A percentile compares a stretch with the other conserved stretches of the same genome.
Evolutionary conservation across 768 basidiomycete genomes (phyloP).

Genomic region (Termitomyces sp.): DNA sequence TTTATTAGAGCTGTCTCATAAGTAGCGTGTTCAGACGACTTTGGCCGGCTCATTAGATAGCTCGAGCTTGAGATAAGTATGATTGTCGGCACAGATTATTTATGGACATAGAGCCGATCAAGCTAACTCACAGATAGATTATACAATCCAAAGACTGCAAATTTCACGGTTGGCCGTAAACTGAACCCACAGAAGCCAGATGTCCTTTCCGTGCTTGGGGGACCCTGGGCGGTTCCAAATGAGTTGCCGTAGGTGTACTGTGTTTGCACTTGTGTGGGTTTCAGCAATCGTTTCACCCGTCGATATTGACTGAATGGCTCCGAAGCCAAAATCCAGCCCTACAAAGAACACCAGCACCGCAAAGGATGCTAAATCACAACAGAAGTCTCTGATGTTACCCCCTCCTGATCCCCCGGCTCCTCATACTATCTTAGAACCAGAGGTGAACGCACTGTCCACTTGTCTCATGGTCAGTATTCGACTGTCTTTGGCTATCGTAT

Average conservation of each 20-base stretch:
- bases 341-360: slow-evolving; percentile 22
- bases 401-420: slow-evolving; percentile 38
- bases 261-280: slow-evolving; percentile 1
- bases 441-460: slow-evolving; percentile 49
- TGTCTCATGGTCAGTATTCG: slow-evolving; percentile 49
- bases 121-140: background rate
- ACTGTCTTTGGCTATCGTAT: background rate
- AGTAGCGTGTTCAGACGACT: background rate
- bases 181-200: background rate
- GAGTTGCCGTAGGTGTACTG: background rate
- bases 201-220: background rate
- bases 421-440: slow-evolving; percentile 51
- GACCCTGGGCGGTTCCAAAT: background rate
- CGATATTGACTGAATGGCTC: slow-evolving; percentile 28
- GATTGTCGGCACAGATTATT: background rate
- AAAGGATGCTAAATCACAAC: slow-evolving; percentile 16
- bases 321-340: slow-evolving; percentile 38
- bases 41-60: background rate
- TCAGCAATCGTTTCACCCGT: background rate
- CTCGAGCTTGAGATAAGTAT: background rate
- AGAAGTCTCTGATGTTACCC: slow-evolving; percentile 47
- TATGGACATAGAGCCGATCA: background rate
- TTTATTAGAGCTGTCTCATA: slow-evolving; percentile 5
- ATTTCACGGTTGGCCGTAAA: no score
- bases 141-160: background rate